These are phyloP conservation scores for Beauveria sp. DNA, from an alignment of 2,329 filamentous ascomycete species.

Conservation along the genomic window DNA sequence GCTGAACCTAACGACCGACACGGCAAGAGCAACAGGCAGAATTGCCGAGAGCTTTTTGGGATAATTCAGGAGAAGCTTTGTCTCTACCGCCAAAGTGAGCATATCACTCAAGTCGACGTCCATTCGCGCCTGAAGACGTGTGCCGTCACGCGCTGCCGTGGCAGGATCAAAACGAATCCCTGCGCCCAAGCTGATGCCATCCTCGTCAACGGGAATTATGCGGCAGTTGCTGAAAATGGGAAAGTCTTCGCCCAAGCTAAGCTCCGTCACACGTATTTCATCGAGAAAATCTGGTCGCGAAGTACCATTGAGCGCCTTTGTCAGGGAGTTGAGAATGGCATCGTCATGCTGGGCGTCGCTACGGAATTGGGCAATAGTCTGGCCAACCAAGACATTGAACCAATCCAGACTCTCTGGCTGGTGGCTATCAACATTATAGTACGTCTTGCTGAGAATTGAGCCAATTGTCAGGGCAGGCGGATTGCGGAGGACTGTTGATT, in stretches of 20 bases:
- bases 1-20: constrained; percentile 89
- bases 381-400: constrained; percentile 96
- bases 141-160: constrained; percentile 53
- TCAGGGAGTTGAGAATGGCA: constrained; percentile 78
- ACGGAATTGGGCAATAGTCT: constrained; percentile 92
- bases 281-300: constrained; percentile 86
- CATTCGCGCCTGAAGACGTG: constrained; percentile 85
- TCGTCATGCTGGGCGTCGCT: constrained; percentile 89
- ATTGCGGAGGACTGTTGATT: constrained; percentile 64
- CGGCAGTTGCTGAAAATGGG: constrained; percentile 98
- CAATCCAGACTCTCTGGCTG: constrained; percentile 95
- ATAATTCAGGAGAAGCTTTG: constrained; percentile 89
- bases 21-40: constrained; percentile 82
- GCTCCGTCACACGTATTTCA: constrained; percentile 87
- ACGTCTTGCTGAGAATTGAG: constrained; percentile 91
- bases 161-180: constrained; percentile 45
- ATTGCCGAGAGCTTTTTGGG: constrained; percentile 84
- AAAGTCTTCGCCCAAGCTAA: constrained; percentile 92
- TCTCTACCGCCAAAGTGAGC: constrained; percentile 90
- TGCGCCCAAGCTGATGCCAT: constrained; percentile 52
- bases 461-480: constrained; percentile 77
- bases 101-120: constrained; percentile 96
- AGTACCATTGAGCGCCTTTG: constrained; percentile 77
- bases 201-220: constrained; percentile 83
- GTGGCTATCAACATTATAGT: constrained; percentile 92